Conservation (phyloP, 257 asterid species). For the Striga asiatica region DNA sequence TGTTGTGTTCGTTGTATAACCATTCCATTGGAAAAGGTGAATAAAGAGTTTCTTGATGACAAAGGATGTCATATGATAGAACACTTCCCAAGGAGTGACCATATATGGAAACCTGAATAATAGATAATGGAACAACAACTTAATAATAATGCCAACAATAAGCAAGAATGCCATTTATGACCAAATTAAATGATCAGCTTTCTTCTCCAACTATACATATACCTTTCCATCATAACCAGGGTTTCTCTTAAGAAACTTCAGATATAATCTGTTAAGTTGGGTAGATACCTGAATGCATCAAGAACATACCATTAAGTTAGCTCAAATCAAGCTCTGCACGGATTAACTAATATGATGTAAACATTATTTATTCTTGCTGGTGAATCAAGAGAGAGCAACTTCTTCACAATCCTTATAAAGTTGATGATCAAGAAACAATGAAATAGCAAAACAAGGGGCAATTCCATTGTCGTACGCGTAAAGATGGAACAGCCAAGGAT, state of each 20-base stretch:
- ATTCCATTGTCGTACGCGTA: no score
- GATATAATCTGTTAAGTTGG: constrained; percentile 72
- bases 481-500: no score
- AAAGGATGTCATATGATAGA: constrained; percentile 85
- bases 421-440: not conserved
- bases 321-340: constrained; percentile 5
- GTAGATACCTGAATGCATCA: constrained; percentile 57
- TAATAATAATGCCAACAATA: constrained; percentile 13
- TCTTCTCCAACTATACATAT: constrained; percentile 15
- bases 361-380: not conserved
- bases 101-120: constrained; percentile 67
- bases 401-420: not conserved
- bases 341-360: not conserved
- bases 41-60: constrained; percentile 70
- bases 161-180: not conserved
- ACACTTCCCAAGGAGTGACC: constrained; percentile 99
- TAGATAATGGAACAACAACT: constrained; percentile 1
- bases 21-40: constrained; percentile 86
- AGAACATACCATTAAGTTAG: not conserved
- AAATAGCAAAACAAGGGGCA: not conserved
- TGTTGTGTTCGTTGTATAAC: constrained; percentile 52
- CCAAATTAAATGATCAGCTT: not conserved
- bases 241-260: constrained; percentile 88
- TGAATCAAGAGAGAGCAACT: not conserved
- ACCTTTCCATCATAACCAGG: constrained; percentile 99